Conservation (phyloP, 164 flowering plant genomes). For the Paratinospora sagittata region DNA sequence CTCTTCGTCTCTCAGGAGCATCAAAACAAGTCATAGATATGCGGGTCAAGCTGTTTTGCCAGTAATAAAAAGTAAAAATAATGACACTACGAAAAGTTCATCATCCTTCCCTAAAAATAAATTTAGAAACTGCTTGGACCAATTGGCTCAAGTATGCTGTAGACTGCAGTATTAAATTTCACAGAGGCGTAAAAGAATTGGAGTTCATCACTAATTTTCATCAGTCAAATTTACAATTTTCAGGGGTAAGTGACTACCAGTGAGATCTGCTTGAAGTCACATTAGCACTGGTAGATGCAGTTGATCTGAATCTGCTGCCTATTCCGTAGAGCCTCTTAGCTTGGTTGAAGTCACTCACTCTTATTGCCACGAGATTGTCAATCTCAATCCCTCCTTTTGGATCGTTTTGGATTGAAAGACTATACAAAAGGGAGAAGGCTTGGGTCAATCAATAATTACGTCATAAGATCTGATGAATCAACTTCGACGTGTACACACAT, state of each 20-base stretch:
- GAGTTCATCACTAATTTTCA: not conserved
- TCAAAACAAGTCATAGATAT: constrained; percentile 33
- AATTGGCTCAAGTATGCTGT: not conserved
- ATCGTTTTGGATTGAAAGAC: constrained; percentile 54
- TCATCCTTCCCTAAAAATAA: constrained; percentile 1
- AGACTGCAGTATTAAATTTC: not conserved
- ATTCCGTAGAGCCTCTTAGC: constrained; percentile 42
- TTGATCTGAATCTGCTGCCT: constrained; percentile 56
- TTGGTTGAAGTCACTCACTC: constrained; percentile 44
- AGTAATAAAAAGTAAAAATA: constrained; percentile 6
- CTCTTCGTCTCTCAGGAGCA: constrained; percentile 46
- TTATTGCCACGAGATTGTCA: constrained; percentile 47
- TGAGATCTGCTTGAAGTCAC: constrained; percentile 60
- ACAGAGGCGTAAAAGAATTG: not conserved
- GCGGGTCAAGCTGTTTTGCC: constrained; percentile 47
- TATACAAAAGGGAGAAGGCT: constrained; percentile 12
- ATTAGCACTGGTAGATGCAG: constrained; percentile 55
- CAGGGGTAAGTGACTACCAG: constrained; percentile 34
- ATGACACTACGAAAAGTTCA: not conserved
- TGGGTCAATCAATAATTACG: no score
- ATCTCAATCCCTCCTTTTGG: constrained; percentile 44
- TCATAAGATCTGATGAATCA: not conserved
- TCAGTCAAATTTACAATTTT: not conserved
- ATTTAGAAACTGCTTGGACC: not conserved
- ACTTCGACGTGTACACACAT: no score